Conservation (phyloP, 2,329 filamentous ascomycete genomes). For the Didymella arachidicola region DNA sequence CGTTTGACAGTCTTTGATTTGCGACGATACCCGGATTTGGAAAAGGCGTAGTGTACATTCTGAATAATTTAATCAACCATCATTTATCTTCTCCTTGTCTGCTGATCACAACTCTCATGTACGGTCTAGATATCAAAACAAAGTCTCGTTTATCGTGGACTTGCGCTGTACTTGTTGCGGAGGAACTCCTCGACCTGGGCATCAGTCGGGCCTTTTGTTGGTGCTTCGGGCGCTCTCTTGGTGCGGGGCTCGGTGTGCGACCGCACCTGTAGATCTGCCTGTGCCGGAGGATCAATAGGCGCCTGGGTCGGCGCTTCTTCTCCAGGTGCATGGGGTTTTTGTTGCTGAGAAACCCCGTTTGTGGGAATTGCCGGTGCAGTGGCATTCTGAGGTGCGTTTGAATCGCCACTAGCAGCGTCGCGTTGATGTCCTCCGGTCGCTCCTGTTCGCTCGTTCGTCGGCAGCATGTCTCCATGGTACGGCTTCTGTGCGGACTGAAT, state of each 20-base stretch:
- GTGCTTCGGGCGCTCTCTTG: not conserved
- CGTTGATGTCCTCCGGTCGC: slow-evolving; percentile 1
- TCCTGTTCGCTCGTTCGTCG: slow-evolving; percentile 32
- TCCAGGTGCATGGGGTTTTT: slow-evolving; percentile 2
- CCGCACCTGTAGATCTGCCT: slow-evolving; percentile 5
- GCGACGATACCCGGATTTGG: slow-evolving; percentile 18
- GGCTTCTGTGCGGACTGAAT: slow-evolving; percentile 35
- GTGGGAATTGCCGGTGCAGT: slow-evolving; percentile 1
- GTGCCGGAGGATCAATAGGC: slow-evolving; percentile 11
- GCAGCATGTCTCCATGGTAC: slow-evolving; percentile 41
- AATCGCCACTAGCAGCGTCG: not conserved
- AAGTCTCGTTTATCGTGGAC: slow-evolving; percentile 10
- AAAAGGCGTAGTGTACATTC: slow-evolving; percentile 13
- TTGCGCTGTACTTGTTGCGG: slow-evolving; percentile 31
- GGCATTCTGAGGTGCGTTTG: slow-evolving; percentile 4
- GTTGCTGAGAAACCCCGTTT: slow-evolving; percentile 5
- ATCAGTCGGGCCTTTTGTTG: slow-evolving; percentile 23
- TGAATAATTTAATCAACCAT: slow-evolving; percentile 8
- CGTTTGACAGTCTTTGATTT: slow-evolving; percentile 7
- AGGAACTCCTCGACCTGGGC: slow-evolving; percentile 33
- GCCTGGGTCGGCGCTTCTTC: slow-evolving; percentile 12
- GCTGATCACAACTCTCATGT: not conserved
- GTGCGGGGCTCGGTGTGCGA: slow-evolving; percentile 1
- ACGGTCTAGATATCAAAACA: not conserved
- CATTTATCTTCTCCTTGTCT: not conserved